phyloP scores from a whole-genome alignment of 768 basidiomycete species.

The Phlebiopsis gigantea region DNA sequence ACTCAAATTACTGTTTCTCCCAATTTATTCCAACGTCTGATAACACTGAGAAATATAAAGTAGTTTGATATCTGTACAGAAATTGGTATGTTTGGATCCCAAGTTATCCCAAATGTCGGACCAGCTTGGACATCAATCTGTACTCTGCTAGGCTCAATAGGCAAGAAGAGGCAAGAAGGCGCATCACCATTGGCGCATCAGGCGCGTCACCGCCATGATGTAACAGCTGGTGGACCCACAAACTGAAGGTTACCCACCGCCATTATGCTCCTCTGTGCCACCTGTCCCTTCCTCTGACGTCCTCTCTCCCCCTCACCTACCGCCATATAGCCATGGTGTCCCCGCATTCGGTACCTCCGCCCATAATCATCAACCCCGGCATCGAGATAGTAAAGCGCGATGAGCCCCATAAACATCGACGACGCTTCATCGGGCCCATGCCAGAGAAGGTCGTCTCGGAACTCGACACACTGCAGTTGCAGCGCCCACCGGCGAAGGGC shows the following conservation, averaged over 20 bases:
- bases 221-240: neutral
- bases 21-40: too few relatives aligned
- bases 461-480: slow-evolving; percentile 22
- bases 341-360: slow-evolving; percentile 8
- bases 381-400: slow-evolving; percentile 6
- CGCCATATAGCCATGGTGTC: slow-evolving; percentile 1
- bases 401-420: slow-evolving; percentile 35
- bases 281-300: neutral
- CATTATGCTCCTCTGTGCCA: neutral
- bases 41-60: too few relatives aligned
- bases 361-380: slow-evolving; percentile 3
- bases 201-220: neutral
- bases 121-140: too few relatives aligned
- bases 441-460: slow-evolving; percentile 51
- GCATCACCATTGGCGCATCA: neutral
- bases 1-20: too few relatives aligned
- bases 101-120: too few relatives aligned
- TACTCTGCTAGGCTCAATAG: neutral
- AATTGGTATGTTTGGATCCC: too few relatives aligned
- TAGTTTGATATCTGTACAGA: too few relatives aligned
- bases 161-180: neutral
- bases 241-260: neutral
- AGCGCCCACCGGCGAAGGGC: neutral
- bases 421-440: slow-evolving; percentile 75
- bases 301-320: neutral